phyloP scores from a whole-genome alignment of 805 yeast species.

The Cyberlindnera suaveolens region DNA sequence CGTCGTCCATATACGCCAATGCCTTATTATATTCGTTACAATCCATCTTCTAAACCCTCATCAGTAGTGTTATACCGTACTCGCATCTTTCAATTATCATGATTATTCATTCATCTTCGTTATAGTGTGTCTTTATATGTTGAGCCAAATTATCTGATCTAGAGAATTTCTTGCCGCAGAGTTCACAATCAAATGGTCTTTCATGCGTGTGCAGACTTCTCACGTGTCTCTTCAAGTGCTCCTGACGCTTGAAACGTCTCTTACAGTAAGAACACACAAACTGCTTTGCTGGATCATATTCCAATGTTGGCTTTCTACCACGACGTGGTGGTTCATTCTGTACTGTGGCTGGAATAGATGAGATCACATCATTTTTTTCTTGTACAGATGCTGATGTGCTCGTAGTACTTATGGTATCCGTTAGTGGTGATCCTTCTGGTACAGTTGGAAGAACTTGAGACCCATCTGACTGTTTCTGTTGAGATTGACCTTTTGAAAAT shows the following conservation, averaged over 20 bases:
- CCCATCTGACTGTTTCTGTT: not conserved
- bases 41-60: not conserved
- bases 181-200: conserved; percentile 59
- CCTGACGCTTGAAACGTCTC: conserved; percentile 67
- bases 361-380: no score
- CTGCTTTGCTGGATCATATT: conserved; percentile 49
- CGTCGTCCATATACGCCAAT: no score
- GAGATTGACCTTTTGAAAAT: not conserved
- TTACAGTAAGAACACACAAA: conserved; percentile 60
- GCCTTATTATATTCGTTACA: not conserved
- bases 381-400: not conserved
- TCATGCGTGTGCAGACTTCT: conserved; percentile 68
- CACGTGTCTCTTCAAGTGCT: conserved; percentile 69
- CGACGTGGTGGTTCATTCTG: conserved; percentile 38
- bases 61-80: no score
- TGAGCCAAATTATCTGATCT: conserved; percentile 62
- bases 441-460: conserved; percentile 5
- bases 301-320: conserved; percentile 60
- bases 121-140: conserved; percentile 52
- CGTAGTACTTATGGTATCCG: conserved; percentile 1
- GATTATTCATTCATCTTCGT: conserved; percentile 6
- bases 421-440: conserved; percentile 5
- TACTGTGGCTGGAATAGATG: no score
- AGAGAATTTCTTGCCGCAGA: conserved; percentile 60
- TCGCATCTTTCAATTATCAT: not conserved